Evolutionary conservation across 371 early-diverging fungal genomes (phyloP).

Genomic region (Basidiobolus meristosporus): DNA sequence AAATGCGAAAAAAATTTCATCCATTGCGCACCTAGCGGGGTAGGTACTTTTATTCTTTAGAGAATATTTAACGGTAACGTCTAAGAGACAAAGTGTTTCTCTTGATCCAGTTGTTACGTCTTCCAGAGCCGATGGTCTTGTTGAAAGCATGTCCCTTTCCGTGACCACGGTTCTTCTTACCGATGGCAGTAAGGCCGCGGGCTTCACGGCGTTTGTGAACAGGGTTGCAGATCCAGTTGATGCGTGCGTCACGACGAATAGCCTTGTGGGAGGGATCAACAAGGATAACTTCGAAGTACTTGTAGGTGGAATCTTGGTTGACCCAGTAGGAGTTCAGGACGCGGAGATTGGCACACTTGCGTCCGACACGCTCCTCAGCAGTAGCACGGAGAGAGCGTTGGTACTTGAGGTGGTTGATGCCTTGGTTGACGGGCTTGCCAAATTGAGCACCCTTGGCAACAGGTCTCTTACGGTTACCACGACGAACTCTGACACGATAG

Average conservation of each 20-base stretch:
- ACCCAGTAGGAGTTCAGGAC: slow-evolving; percentile 99
- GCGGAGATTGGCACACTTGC: slow-evolving; percentile 84
- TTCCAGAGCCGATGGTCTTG: slow-evolving; percentile 96
- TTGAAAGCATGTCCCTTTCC: slow-evolving; percentile 96
- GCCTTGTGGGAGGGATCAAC: slow-evolving; percentile 94
- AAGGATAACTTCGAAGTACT: slow-evolving; percentile 97
- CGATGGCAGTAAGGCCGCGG: slow-evolving; percentile 92
- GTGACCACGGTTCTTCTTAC: slow-evolving; percentile 93
- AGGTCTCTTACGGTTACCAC: slow-evolving; percentile 94
- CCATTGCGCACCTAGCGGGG: too few species aligned
- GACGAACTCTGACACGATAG: slow-evolving; percentile 95
- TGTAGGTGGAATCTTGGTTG: slow-evolving; percentile 95
- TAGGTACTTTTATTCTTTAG: too few species aligned
- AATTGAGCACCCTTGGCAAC: slow-evolving; percentile 92
- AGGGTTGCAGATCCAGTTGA: slow-evolving; percentile 97
- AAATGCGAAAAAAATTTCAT: too few species aligned
- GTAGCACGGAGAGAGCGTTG: slow-evolving; percentile 79
- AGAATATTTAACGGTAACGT: slow-evolving; percentile 66
- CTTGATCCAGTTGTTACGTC: slow-evolving; percentile 49
- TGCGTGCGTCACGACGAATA: slow-evolving; percentile 93
- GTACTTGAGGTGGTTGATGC: slow-evolving; percentile 95
- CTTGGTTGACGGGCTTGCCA: slow-evolving; percentile 96
- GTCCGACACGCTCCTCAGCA: slow-evolving; percentile 95
- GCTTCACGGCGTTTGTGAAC: slow-evolving; percentile 98
- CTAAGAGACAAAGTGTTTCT: slow-evolving; percentile 65